Base-by-base conservation (phyloP, 306 rosid species). In the Arachis hypogaea region DNA sequence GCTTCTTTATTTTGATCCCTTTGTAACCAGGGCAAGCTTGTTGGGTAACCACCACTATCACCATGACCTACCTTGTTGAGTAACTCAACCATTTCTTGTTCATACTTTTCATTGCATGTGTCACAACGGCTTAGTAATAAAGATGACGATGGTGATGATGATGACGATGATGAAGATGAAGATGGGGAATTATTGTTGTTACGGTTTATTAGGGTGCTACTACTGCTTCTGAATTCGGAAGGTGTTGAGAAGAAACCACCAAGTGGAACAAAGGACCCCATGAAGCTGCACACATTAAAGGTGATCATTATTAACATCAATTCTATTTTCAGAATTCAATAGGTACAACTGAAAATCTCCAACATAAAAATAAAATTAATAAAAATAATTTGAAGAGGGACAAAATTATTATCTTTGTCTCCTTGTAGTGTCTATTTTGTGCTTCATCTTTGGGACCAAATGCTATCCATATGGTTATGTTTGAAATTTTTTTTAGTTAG, bases 221-320 rank as follows among this genome's bases (percentile, higher is more conserved):
- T 33, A 33, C 38, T 33, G 71, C 45, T 85, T 70, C 59, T 81
- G 65, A 85, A 77, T 63, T 88, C 86, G 1, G 96, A 81, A 12
- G 91, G 82, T 49, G 92, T 68, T 47, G 98, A 74, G 62, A 92
- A 89, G 82, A 92, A 95, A 29, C 99, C 99, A 10, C 92, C 97
- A 68, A 95, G 86, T 68, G 99, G 99, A 80, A 95, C 92, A 68
- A 92, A 95, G 75, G 99, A 95, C 77, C 96, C 93, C 96, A 95
- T 80, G 78, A 95, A 92, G 82, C 99, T 95, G 99, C 70, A 88
- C 4, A 33, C 38, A 33, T 33, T 33, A 33, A 33, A 33, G 38
- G 38, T 83, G 66, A 52, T 77, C 50, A 87, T 80, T 87, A 88
- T 79, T 76, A 88, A 76, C 62, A 85, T 33, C 80, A 33, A 83